These are phyloP conservation scores for Colletotrichum theobromicola DNA, from an alignment of 2,329 filamentous ascomycete species.

Conservation along the genomic window DNA sequence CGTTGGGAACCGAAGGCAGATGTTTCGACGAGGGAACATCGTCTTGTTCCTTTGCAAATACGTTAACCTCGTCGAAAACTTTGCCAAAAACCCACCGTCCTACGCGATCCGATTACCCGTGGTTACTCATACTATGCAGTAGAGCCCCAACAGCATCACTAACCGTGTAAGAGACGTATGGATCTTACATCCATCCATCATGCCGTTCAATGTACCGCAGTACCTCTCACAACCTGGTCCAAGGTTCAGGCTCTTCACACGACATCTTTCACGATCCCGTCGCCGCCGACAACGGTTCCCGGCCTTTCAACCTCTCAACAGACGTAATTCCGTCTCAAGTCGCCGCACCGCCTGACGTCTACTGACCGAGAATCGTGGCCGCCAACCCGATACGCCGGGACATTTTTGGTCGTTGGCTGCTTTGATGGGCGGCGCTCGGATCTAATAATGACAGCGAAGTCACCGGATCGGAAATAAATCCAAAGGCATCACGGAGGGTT, in stretches of 20 bases:
- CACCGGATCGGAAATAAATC: not conserved
- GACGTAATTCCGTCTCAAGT: constrained; percentile 5
- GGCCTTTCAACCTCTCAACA: not conserved
- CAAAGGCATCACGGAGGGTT: not conserved
- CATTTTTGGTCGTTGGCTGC: not conserved
- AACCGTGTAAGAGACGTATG: not conserved
- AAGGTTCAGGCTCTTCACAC: not conserved
- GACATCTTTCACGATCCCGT: not conserved
- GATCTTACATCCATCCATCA: not conserved
- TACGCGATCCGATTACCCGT: not conserved
- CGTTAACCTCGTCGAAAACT: not conserved
- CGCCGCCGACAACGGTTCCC: not conserved
- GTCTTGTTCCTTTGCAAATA: not conserved
- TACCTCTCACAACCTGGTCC: not conserved
- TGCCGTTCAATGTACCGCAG: not conserved
- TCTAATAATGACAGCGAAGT: not conserved
- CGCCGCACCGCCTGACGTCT: not conserved
- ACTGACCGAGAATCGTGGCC: not conserved
- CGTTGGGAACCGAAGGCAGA: not conserved
- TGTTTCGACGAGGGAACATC: not conserved
- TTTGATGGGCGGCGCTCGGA: not conserved
- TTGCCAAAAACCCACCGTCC: not conserved
- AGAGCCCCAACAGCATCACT: not conserved
- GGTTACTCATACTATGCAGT: no score
- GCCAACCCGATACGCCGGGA: not conserved